Conservation (phyloP, 139 green algal genomes). For the Chlamydomonas schloesseri region DNA sequence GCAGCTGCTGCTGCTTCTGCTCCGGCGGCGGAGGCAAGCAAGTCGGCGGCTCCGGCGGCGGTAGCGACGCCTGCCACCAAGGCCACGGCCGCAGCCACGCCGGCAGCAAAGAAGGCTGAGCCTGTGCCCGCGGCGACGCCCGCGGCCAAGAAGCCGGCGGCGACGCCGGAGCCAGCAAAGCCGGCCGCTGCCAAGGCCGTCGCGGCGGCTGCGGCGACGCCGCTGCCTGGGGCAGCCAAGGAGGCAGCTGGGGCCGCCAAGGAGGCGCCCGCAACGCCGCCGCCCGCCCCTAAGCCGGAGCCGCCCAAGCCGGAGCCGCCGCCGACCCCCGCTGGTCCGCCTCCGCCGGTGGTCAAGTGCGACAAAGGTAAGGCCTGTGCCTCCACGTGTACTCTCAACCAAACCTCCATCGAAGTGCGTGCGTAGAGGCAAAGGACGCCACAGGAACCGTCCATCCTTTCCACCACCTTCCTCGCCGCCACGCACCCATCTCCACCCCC, state of each 20-base stretch:
- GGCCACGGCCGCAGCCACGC: not conserved
- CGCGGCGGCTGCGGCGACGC: too few species aligned
- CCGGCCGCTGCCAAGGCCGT: not conserved
- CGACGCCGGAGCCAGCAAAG: too few species aligned
- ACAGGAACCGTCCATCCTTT: too few species aligned
- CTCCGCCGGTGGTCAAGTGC: conserved; percentile 2
- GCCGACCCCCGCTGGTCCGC: not conserved
- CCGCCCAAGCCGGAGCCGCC: not conserved
- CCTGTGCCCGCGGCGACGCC: not conserved
- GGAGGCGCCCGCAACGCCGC: not conserved
- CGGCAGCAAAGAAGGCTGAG: not conserved
- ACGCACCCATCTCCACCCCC: too few species aligned
- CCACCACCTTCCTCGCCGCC: too few species aligned
- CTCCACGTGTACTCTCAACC: too few species aligned
- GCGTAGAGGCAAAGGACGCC: too few species aligned
- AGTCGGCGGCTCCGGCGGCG: not conserved
- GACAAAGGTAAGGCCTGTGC: not conserved
- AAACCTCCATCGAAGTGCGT: too few species aligned
- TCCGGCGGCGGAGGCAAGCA: not conserved
- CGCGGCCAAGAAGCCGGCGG: not conserved
- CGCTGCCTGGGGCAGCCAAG: not conserved
- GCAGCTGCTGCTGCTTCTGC: not conserved
- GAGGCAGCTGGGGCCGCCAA: not conserved
- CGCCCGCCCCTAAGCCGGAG: not conserved
- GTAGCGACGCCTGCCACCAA: not conserved